These are phyloP conservation scores for Lactifluus echinatus DNA, from an alignment of 768 basidiomycete species.

Conservation along the genomic window DNA sequence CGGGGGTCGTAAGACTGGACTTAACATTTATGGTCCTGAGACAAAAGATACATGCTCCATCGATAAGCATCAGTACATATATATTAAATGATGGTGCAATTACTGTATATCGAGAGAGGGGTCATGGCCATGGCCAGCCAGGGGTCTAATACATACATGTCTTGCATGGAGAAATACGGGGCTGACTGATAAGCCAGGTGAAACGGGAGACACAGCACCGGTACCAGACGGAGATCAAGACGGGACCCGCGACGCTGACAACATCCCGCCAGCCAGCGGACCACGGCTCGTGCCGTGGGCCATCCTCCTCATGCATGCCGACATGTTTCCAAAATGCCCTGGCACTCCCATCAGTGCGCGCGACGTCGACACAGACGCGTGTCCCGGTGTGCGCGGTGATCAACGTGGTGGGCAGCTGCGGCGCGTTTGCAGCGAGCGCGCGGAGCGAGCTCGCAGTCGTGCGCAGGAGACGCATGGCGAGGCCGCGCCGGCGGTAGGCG, in stretches of 20 bases:
- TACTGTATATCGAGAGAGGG: too few relatives aligned
- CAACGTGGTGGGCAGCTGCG: too few relatives aligned
- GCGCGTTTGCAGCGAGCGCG: too few relatives aligned
- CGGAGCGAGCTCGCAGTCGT: too few relatives aligned
- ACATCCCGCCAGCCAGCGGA: conserved; percentile 11
- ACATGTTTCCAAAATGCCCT: conserved; percentile 14
- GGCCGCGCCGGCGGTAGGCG: conserved; percentile 33
- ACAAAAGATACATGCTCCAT: not conserved
- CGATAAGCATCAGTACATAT: not conserved
- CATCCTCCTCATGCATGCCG: conserved; percentile 2
- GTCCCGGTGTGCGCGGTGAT: too few relatives aligned
- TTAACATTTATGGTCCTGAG: too few relatives aligned
- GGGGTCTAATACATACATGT: not conserved
- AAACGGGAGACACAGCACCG: too few relatives aligned
- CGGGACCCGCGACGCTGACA: conserved; percentile 12
- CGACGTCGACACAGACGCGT: too few relatives aligned
- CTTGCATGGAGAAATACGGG: too few relatives aligned
- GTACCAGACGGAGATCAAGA: not conserved
- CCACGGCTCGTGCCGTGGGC: conserved; percentile 7
- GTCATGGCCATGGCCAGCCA: not conserved
- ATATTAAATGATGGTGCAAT: not conserved
- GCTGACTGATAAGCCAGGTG: too few relatives aligned
- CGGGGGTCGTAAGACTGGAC: too few relatives aligned
- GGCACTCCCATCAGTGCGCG: not conserved
- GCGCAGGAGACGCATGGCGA: conserved; percentile 36